Evolutionary conservation across 305 asterid species (phyloP).

Genomic region (Fraxinus paxiana): DNA sequence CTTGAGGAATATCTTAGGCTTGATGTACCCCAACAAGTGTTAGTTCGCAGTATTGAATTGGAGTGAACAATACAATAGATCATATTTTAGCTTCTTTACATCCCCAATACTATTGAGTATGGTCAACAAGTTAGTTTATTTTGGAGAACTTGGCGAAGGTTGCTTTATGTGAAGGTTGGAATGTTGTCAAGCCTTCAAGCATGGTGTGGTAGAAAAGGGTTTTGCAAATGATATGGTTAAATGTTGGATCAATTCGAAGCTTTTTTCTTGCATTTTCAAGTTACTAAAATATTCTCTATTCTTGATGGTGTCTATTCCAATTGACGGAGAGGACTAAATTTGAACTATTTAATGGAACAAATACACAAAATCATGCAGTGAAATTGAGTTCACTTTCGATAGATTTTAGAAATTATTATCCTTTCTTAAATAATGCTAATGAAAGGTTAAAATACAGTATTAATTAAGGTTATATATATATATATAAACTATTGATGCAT

Average conservation of each 20-base stretch:
- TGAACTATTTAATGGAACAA: not conserved
- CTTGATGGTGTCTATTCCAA: not conserved
- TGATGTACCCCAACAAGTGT: not conserved
- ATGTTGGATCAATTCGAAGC: not conserved
- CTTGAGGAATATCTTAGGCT: not conserved
- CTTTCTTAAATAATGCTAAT: too few relatives aligned
- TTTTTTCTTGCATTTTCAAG: not conserved
- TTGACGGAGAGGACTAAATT: not conserved
- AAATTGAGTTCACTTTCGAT: too few relatives aligned
- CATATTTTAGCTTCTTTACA: not conserved
- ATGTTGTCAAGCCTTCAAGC: not conserved
- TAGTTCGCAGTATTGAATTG: not conserved
- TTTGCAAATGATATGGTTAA: not conserved
- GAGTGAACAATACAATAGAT: not conserved
- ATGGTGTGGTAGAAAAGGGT: not conserved
- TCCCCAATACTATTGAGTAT: not conserved
- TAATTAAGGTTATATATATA: too few relatives aligned
- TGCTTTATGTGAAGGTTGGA: not conserved
- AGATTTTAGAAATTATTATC: too few relatives aligned
- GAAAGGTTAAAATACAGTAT: too few relatives aligned
- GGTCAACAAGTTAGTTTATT: not conserved
- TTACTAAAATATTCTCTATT: not conserved
- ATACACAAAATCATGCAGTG: not conserved
- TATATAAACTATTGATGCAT: not conserved
- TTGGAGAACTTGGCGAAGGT: not conserved